Percentiles rank a stretch among this genome's conserved stretches.
Conservation (phyloP, 352 stramenopile genomes). For the Phytophthora nicotianae region DNA sequence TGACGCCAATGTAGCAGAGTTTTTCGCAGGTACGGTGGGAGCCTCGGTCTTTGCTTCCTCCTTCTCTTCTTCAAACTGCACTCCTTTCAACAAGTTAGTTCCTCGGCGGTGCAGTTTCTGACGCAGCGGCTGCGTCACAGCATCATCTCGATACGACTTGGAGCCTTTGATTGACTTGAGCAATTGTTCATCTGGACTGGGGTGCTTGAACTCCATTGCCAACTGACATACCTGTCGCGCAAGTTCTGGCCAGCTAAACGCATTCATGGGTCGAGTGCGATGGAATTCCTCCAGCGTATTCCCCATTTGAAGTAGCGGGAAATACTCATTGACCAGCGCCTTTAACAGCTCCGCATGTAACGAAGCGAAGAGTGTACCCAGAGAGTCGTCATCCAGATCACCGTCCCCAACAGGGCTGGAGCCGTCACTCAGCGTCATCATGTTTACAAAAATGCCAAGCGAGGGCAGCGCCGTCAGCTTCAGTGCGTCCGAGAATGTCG, state of each 20-base stretch:
- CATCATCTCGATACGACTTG: slow-evolving; percentile 77
- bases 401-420: slow-evolving; percentile 58
- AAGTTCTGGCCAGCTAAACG: slow-evolving; percentile 83
- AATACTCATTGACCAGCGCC: slow-evolving; percentile 63
- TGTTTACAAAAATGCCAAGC: slow-evolving; percentile 53
- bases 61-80: slow-evolving; percentile 55
- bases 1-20: slow-evolving; percentile 15
- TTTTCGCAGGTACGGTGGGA: slow-evolving; percentile 15
- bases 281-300: slow-evolving; percentile 76
- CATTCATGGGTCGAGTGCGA: slow-evolving; percentile 73
- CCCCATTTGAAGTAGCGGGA: slow-evolving; percentile 71
- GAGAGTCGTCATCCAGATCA: slow-evolving; percentile 53
- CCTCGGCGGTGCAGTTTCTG: slow-evolving; percentile 44
- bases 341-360: slow-evolving; percentile 64
- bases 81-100: slow-evolving; percentile 53
- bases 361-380: slow-evolving; percentile 49
- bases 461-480: slow-evolving; percentile 55
- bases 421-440: slow-evolving; percentile 52
- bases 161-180: slow-evolving; percentile 79
- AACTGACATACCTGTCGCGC: slow-evolving; percentile 76
- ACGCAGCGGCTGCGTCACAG: slow-evolving; percentile 58
- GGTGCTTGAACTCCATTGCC: slow-evolving; percentile 73
- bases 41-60: slow-evolving; percentile 25
- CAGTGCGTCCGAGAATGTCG: slow-evolving; percentile 73
- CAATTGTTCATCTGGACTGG: slow-evolving; percentile 68